A percentile compares a stretch with the other conserved stretches of the same genome.
These are phyloP conservation scores for Mycena chlorophos DNA, from an alignment of 768 basidiomycete species.

Conservation along the genomic window DNA sequence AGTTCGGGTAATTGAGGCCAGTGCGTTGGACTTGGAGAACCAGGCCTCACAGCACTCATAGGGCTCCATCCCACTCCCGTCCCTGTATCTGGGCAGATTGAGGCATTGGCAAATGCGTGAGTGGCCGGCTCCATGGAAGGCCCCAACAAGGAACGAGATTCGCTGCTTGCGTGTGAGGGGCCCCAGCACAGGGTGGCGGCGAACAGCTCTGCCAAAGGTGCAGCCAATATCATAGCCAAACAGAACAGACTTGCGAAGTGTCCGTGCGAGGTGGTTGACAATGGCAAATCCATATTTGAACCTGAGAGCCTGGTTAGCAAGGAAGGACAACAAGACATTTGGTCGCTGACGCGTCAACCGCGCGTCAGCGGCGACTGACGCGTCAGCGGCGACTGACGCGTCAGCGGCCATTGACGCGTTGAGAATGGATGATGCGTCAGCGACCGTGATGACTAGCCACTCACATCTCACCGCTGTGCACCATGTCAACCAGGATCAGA, in stretches of 20 bases:
- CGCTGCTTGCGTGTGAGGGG: neutral
- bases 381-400: neutral
- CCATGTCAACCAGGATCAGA: no score
- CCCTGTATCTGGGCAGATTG: no score
- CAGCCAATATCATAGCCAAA: constrained; percentile 20
- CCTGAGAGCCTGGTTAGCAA: neutral
- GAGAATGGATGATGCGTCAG: neutral
- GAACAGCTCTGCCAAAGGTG: constrained; percentile 12
- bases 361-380: neutral
- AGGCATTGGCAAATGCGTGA: no score
- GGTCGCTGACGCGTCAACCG: no score
- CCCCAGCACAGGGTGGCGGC: constrained; percentile 3
- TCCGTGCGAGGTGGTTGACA: neutral
- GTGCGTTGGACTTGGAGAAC: neutral
- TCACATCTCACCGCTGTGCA: constrained; percentile 37
- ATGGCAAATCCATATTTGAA: constrained; percentile 8
- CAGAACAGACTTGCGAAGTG: neutral
- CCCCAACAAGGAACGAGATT: neutral
- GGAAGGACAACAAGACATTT: no score
- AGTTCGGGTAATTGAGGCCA: neutral
- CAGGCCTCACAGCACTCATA: neutral
- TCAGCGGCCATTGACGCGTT: neutral
- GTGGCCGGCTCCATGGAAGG: constrained; percentile 12
- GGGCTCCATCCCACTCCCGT: neutral
- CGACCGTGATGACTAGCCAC: constrained; percentile 3